phyloP scores from a whole-genome alignment of 139 green algal genomes.

The Gonium pectorale region DNA sequence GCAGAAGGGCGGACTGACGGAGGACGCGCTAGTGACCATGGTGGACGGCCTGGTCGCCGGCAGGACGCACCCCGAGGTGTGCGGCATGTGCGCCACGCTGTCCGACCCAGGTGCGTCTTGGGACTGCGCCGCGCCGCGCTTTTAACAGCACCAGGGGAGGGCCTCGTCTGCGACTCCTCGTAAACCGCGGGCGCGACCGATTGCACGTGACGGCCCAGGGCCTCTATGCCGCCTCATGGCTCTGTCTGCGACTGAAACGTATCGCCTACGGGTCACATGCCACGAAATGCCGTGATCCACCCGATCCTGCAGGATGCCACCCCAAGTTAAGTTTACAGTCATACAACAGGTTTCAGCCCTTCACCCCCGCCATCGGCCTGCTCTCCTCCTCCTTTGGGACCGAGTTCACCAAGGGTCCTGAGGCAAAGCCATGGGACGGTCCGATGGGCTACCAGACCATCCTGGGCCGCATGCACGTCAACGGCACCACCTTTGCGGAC shows the following conservation, averaged over 20 bases:
- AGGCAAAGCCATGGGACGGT: constrained; percentile 53
- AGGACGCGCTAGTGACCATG: too few relatives aligned
- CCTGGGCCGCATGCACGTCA: too few relatives aligned
- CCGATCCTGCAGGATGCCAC: neutral
- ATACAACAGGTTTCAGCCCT: neutral
- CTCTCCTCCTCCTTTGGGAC: constrained; percentile 35
- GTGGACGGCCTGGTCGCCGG: too few relatives aligned
- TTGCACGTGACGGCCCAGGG: too few relatives aligned
- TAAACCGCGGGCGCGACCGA: too few relatives aligned
- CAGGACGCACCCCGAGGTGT: too few relatives aligned
- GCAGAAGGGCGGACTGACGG: too few relatives aligned
- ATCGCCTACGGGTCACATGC: neutral
- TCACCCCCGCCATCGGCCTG: neutral
- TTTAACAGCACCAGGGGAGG: neutral
- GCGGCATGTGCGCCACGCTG: too few relatives aligned
- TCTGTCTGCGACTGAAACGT: neutral
- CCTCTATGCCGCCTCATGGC: neutral
- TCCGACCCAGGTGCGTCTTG: too few relatives aligned
- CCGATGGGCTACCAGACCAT: constrained; percentile 37
- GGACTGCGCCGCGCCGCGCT: too few relatives aligned
- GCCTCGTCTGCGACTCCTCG: too few relatives aligned
- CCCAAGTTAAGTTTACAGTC: neutral
- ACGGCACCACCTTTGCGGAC: constrained; percentile 28
- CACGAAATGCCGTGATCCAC: neutral
- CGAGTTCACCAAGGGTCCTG: too few relatives aligned